Base-by-base conservation (phyloP, 257 asterid species). In the Solanum sitiens region DNA sequence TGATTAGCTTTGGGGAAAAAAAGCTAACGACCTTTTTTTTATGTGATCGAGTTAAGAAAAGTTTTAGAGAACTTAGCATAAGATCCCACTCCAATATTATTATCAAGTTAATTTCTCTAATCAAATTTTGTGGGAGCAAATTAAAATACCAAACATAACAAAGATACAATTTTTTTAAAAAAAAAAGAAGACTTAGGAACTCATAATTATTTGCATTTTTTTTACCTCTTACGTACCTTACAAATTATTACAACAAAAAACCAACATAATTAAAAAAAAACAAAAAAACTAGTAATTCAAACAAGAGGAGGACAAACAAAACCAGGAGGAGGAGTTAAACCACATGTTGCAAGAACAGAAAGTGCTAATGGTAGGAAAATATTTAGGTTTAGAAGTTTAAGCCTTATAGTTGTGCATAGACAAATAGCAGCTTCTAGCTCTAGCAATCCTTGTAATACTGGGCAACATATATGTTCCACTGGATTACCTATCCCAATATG, bases 371-470 rank as follows among this genome's bases (percentile, higher is more conserved):
- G 99, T 2, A 97, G 91, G 92, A 95, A 97, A 6, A 95, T 92
- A 86, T 95, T 95, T 11, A 97, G 96, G 88, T 97, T 97, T 0
- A 97, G 91, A 85, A 97, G 98, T 50, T 92, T 97, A 0, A 97
- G 92, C 45, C 98, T 94, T 79, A 97, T 95, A 1, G 94, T 90
- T 6, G 98, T 95, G 93, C 99, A 97, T 74, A 97, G 88, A 83
- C 99, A 97, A 45, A 97, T 15, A 1, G 99, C 98, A 4, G 99
- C 99, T 89, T 97, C 99, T 18, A 95, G 71, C 89, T 94, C 98
- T 3, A 95, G 89, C 89, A 97, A 90, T n/a, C 98, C 98, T 90
- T 93, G 96, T 18, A 97, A 79, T 87, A 97, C 98, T 4, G 98
- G 98, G 85, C 99, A 97, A 86, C 99, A 97, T 16, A 93, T 30